phyloP scores from a whole-genome alignment of 176 grass and related monocot genomes.

The Eragrostis curvula region DNA sequence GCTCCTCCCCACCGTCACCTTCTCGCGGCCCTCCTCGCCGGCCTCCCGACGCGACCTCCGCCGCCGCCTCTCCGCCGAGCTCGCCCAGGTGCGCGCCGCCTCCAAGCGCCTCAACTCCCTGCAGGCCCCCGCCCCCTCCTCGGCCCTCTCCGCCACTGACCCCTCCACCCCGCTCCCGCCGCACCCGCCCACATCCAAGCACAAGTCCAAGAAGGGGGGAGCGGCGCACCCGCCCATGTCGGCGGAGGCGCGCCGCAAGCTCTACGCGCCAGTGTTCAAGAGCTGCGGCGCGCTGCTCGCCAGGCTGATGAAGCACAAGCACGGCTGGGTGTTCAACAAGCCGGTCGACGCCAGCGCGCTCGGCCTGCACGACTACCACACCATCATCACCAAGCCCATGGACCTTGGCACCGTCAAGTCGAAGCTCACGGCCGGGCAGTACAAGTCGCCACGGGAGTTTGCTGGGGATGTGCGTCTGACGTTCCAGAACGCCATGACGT shows the following conservation, averaged over 20 bases:
- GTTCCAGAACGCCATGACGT: slow-evolving; percentile 88
- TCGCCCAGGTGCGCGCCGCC: slow-evolving; percentile 53
- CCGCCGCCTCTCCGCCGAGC: slow-evolving; percentile 59
- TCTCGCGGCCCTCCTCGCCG: slow-evolving; percentile 29
- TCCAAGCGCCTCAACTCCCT: slow-evolving; percentile 56
- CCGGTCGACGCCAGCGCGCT: slow-evolving; percentile 82
- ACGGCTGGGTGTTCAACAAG: slow-evolving; percentile 86
- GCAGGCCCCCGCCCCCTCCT: slow-evolving; percentile 48
- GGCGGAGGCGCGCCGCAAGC: slow-evolving; percentile 56
- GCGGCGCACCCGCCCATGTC: slow-evolving; percentile 35
- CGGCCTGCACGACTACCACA: slow-evolving; percentile 82
- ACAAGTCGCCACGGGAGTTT: slow-evolving; percentile 67
- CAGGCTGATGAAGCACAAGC: slow-evolving; percentile 81
- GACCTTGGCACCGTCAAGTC: slow-evolving; percentile 82
- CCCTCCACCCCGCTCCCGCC: slow-evolving; percentile 57
- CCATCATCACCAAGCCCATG: slow-evolving; percentile 82
- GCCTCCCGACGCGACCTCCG: slow-evolving; percentile 48
- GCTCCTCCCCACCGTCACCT: slow-evolving; percentile 48
- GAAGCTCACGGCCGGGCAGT: slow-evolving; percentile 58
- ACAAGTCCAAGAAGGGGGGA: slow-evolving; percentile 67
- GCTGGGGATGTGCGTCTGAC: slow-evolving; percentile 73
- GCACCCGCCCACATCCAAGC: slow-evolving; percentile 51
- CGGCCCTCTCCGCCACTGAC: slow-evolving; percentile 67
- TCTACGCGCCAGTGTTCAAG: slow-evolving; percentile 62
- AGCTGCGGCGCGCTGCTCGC: slow-evolving; percentile 59